Evolutionary conservation across 2,329 filamentous ascomycete genomes (phyloP).

Genomic region (Ciborinia camelliae): DNA sequence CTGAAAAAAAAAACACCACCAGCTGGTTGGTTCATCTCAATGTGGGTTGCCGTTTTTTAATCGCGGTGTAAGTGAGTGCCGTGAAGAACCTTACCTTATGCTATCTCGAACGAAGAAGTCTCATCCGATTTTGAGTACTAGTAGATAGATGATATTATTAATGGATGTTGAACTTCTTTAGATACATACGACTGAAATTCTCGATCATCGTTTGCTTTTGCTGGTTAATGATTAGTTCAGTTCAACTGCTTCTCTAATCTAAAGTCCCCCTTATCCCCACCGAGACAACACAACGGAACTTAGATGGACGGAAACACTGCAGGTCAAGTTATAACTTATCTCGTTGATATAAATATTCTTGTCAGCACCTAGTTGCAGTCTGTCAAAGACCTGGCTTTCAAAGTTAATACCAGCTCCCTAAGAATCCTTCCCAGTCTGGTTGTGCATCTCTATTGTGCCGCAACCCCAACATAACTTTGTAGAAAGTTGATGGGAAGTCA

Average conservation of each 20-base stretch:
- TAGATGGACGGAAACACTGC: conserved; percentile 43
- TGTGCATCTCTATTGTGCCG: background rate
- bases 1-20: too few relatives aligned
- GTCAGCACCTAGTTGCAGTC: conserved; percentile 41
- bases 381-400: conserved; percentile 35
- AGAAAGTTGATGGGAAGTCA: conserved; percentile 33
- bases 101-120: too few relatives aligned
- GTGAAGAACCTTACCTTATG: too few relatives aligned
- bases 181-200: too few relatives aligned
- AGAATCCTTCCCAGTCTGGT: background rate
- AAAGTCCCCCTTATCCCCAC: conserved; percentile 34
- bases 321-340: conserved; percentile 25
- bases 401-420: conserved; percentile 4
- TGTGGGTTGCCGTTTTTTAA: too few relatives aligned
- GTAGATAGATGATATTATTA: too few relatives aligned
- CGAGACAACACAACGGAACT: conserved; percentile 53
- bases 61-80: too few relatives aligned
- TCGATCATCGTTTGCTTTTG: too few relatives aligned
- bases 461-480: background rate
- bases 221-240: background rate
- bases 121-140: too few relatives aligned
- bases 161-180: too few relatives aligned
- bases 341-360: conserved; percentile 29
- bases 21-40: too few relatives aligned
- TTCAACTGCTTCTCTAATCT: conserved; percentile 40